Conservation (phyloP, 768 basidiomycete genomes). For the Rhodosporidiobolus sp. region DNA sequence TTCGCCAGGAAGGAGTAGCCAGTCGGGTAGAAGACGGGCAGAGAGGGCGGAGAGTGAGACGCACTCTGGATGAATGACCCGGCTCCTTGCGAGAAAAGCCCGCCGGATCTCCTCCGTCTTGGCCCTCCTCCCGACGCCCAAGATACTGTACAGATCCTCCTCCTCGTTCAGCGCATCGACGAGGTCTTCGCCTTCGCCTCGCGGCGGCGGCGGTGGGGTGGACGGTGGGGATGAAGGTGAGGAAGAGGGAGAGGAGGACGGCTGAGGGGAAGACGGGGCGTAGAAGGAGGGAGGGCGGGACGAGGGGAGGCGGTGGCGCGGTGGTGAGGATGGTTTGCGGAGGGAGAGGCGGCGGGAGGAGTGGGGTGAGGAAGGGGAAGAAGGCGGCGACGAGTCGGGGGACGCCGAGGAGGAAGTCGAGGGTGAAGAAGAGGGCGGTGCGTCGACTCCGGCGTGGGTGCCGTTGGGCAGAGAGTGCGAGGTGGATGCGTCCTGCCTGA, state of each 20-base stretch:
- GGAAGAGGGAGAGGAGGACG: neutral
- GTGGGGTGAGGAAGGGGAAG: too few species aligned
- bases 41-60: constrained; percentile 46
- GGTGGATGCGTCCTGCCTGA: neutral
- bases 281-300: too few species aligned
- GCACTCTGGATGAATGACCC: constrained; percentile 80
- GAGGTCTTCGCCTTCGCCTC: constrained; percentile 24
- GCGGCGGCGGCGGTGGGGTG: neutral
- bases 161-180: constrained; percentile 20
- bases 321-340: neutral
- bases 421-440: neutral
- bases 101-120: constrained; percentile 66
- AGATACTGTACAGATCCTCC: constrained; percentile 68
- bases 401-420: neutral
- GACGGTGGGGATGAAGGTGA: neutral
- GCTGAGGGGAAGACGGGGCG: too few species aligned
- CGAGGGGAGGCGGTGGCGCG: too few species aligned
- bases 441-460: too few species aligned
- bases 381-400: too few species aligned
- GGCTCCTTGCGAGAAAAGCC: constrained; percentile 72
- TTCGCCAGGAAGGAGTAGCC: neutral
- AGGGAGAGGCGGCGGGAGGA: too few species aligned
- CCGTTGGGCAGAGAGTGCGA: neutral
- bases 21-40: too few species aligned
- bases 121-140: constrained; percentile 60